Evolutionary conservation across 2,329 filamentous ascomycete species (phyloP).

Genomic region (Gnomoniopsis sp.): DNA sequence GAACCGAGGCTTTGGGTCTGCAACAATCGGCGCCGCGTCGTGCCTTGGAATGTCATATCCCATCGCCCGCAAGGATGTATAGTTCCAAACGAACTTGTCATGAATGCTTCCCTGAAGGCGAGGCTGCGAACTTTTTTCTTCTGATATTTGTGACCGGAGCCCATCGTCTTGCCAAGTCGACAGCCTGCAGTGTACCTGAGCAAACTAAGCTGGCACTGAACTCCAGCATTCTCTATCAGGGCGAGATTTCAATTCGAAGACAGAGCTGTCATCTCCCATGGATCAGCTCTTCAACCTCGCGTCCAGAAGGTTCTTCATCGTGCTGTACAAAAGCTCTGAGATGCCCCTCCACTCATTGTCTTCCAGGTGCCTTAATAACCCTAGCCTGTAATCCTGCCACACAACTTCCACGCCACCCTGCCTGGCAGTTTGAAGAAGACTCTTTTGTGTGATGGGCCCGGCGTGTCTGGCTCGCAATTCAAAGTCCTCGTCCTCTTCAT

Average conservation of each 20-base stretch:
- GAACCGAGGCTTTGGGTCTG: not conserved
- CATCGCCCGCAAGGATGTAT: not conserved
- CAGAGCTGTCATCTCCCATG: not conserved
- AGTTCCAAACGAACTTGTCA: no score
- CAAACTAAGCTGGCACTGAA: not conserved
- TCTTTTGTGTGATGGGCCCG: conserved; percentile 68
- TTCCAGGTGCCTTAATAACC: conserved; percentile 68
- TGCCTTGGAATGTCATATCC: not conserved
- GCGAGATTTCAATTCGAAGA: not conserved
- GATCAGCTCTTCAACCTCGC: conserved; percentile 28
- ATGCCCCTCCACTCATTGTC: conserved; percentile 62
- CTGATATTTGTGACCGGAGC: not conserved
- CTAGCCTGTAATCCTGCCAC: conserved; percentile 73
- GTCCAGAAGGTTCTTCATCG: conserved; percentile 71
- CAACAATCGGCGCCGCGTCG: not conserved
- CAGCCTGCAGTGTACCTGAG: not conserved
- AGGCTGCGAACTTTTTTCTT: no score
- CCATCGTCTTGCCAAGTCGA: not conserved
- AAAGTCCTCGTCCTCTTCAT: conserved; percentile 42
- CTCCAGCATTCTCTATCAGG: not conserved
- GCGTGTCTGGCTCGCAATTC: conserved; percentile 51
- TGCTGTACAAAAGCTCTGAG: conserved; percentile 71
- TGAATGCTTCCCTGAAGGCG: no score
- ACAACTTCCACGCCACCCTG: conserved; percentile 63
- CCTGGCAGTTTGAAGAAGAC: conserved; percentile 58